These are phyloP conservation scores for Monosporascus sp. DNA, from an alignment of 2,329 filamentous ascomycete genomes.

Conservation along the genomic window DNA sequence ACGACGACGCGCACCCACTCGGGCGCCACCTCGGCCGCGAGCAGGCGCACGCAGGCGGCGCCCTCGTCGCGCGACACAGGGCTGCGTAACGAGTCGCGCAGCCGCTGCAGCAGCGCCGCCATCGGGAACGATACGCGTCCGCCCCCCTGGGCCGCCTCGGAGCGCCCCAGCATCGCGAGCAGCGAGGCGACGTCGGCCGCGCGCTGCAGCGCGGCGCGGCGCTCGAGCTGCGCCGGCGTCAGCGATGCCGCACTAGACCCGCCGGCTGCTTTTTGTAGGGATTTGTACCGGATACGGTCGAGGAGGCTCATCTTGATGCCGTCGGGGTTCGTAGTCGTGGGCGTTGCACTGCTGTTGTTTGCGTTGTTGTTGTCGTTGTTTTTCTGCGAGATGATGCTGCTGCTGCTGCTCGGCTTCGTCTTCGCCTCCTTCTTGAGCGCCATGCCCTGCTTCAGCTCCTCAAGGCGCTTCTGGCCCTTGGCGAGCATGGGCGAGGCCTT, in stretches of 20 bases:
- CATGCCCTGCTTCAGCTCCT: constrained; percentile 61
- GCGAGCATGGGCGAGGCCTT: constrained; percentile 53
- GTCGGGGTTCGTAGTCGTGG: constrained; percentile 33
- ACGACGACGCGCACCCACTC: constrained; percentile 50
- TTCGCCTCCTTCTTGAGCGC: constrained; percentile 37
- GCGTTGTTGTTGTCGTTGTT: background rate
- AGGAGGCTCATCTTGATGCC: constrained; percentile 61
- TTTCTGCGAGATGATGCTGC: constrained; percentile 6
- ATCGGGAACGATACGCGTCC: constrained; percentile 61
- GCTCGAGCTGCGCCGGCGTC: constrained; percentile 50
- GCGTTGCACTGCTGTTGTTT: constrained; percentile 1
- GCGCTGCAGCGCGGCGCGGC: constrained; percentile 60
- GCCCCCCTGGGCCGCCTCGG: constrained; percentile 34
- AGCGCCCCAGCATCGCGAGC: constrained; percentile 58
- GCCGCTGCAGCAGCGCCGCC: constrained; percentile 54
- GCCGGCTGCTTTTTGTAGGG: constrained; percentile 45
- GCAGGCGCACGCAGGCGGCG: constrained; percentile 41
- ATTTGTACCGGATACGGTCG: constrained; percentile 70
- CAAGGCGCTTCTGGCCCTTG: constrained; percentile 64
- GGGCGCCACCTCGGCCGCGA: constrained; percentile 50
- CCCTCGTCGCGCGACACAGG: constrained; percentile 50
- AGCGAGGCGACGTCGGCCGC: constrained; percentile 64
- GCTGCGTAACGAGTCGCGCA: constrained; percentile 60
- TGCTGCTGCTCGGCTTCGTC: constrained; percentile 26
- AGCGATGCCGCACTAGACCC: constrained; percentile 36